These are phyloP conservation scores for Thymus mandschuricus DNA, from an alignment of 257 asterid genomes.

Conservation along the genomic window DNA sequence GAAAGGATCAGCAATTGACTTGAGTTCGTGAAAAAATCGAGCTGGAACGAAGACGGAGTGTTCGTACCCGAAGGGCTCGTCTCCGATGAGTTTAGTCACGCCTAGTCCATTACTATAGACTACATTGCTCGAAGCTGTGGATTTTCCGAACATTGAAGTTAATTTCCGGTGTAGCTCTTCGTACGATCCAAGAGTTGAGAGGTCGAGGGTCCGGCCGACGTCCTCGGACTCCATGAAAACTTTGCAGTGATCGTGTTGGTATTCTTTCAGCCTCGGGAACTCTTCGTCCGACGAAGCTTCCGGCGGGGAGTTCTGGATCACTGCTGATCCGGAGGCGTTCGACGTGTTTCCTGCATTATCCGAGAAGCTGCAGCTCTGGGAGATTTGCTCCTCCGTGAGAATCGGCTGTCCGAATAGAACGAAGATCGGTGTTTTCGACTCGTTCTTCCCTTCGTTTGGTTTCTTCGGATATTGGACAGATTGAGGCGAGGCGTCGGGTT, in stretches of 20 bases:
- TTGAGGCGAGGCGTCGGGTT: constrained; percentile 25
- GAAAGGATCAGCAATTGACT: background rate
- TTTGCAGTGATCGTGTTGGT: constrained; percentile 48
- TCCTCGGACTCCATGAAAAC: constrained; percentile 66
- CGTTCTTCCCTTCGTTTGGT: constrained; percentile 7
- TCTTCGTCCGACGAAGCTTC: constrained; percentile 52
- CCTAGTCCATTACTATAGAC: constrained; percentile 50
- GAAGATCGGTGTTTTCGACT: constrained; percentile 41
- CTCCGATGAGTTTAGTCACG: constrained; percentile 52
- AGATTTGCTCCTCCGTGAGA: constrained; percentile 67
- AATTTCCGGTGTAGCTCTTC: constrained; percentile 54
- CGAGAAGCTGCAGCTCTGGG: constrained; percentile 42
- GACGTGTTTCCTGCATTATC: constrained; percentile 45
- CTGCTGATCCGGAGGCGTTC: constrained; percentile 57
- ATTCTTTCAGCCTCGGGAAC: constrained; percentile 42
- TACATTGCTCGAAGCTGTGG: constrained; percentile 51
- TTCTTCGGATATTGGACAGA: constrained; percentile 33
- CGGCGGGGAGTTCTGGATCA: constrained; percentile 47
- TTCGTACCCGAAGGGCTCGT: constrained; percentile 60
- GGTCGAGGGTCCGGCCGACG: constrained; percentile 58
- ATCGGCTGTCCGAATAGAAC: constrained; percentile 71
- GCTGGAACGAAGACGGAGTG: background rate
- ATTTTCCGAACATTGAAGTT: constrained; percentile 49
- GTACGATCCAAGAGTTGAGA: constrained; percentile 45
- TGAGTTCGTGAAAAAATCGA: background rate